Percentiles rank a stretch among this genome's conserved stretches.
phyloP scores from a whole-genome alignment of 768 basidiomycete genomes.

The Calocera cornea region DNA sequence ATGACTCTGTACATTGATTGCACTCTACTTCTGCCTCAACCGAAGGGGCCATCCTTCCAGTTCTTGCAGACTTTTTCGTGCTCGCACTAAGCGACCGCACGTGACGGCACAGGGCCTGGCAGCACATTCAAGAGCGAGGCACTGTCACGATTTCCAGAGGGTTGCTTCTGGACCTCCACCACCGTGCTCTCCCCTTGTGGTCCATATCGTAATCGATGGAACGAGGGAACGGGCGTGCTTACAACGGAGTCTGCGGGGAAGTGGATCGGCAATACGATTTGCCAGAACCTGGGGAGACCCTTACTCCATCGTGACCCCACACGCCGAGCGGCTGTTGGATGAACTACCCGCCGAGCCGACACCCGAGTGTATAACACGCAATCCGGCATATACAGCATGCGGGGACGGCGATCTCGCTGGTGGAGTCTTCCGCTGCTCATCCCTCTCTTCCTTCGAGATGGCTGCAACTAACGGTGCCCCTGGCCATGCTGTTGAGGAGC shows the following conservation, averaged over 20 bases:
- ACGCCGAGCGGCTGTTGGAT: neutral
- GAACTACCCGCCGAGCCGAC: neutral
- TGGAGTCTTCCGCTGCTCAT: neutral
- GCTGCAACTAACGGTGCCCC: neutral
- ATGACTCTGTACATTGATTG: too few species aligned
- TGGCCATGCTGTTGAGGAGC: neutral
- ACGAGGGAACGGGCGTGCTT: neutral
- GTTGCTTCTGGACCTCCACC: too few species aligned
- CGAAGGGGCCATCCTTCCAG: too few species aligned
- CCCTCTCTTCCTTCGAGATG: neutral
- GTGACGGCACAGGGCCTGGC: too few species aligned
- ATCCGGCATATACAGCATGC: neutral
- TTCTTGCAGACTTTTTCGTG: too few species aligned
- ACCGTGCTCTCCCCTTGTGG: neutral
- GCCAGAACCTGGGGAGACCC: neutral
- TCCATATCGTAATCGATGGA: neutral
- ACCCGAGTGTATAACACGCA: neutral
- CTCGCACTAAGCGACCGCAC: too few species aligned
- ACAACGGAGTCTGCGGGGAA: neutral
- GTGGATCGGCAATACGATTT: neutral
- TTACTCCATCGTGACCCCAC: slow-evolving; percentile 5
- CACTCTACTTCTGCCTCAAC: too few species aligned
- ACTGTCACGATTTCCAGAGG: too few species aligned
- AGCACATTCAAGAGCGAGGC: too few species aligned
- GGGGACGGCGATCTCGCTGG: neutral